phyloP scores from a whole-genome alignment of 148 eudicot species.

The Mesembryanthemum crystallinum region DNA sequence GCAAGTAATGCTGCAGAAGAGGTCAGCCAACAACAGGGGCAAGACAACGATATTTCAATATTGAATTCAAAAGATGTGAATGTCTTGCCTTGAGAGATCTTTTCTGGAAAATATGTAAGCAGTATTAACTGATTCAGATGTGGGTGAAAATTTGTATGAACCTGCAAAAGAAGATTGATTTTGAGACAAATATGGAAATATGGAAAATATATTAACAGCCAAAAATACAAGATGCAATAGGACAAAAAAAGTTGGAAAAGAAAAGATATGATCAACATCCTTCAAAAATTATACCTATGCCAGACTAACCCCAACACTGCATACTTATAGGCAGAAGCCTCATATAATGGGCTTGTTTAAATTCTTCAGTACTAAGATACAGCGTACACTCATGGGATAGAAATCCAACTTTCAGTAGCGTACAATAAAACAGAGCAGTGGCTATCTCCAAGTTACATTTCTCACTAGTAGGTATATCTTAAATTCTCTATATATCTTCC shows the following conservation, averaged over 20 bases:
- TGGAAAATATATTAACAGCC: not conserved
- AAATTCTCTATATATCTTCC: too few species aligned
- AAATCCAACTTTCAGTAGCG: too few species aligned
- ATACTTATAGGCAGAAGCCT: too few species aligned
- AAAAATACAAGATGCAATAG: not conserved
- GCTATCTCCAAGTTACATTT: too few species aligned
- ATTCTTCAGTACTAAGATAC: too few species aligned
- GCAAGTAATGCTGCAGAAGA: not conserved
- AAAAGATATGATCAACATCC: not conserved
- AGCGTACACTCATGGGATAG: too few species aligned
- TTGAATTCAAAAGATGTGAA: not conserved
- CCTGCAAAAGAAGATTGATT: slow-evolving; percentile 48
- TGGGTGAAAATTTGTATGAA: slow-evolving; percentile 58
- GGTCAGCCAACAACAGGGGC: not conserved
- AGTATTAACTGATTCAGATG: slow-evolving; percentile 72
- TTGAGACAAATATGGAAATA: not conserved
- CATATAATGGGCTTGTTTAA: too few species aligned
- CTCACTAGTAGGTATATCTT: too few species aligned
- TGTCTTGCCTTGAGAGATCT: slow-evolving; percentile 78
- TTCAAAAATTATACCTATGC: not conserved
- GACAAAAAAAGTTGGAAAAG: not conserved
- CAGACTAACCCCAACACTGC: not conserved
- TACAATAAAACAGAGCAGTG: too few species aligned
- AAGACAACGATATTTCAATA: not conserved
- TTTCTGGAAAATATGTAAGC: slow-evolving; percentile 78